Base-by-base conservation (phyloP, 768 basidiomycete genomes). In the Russula abietina region DNA sequence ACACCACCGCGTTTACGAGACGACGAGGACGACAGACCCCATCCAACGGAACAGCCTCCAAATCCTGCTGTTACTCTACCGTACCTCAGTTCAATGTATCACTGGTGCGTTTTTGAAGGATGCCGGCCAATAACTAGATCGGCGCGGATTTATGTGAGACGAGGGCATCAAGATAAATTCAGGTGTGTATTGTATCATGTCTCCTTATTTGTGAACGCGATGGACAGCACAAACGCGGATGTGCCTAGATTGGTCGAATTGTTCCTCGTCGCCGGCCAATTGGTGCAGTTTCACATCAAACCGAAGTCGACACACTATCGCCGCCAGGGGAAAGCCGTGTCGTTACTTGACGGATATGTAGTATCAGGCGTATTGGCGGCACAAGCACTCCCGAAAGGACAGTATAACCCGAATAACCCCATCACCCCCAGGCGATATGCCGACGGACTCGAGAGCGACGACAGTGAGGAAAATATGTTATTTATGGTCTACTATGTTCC, bases 391-490 rank as follows among this genome's bases (percentile, higher is more conserved):
- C 85, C 85, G 7, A 74, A 76, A 54, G 82, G 82, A n/a, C 83
- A 91, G 70, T 87, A 83, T 70, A 75, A 75, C 50, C 81, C 86
- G 5, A 79, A 83, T 68, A 74, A 73, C 17, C 74, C 76, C 1
- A 72, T 77, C 10, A 74, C 81, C 36, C 83, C 91, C 1, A 83
- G 91, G 11, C 84, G 91, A 51, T 98, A 97, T 71, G 81, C 86
- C 59, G 96, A 98, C 70, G 95, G 95, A 1, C 77, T 98, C 12
- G 91, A 96, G 74, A 85, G 86, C 12, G 83, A 91, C 65, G 95
- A 98, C 68, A 80, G 82, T 10, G 89, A 91, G 55, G 92, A 95
- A 71, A 95, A 98, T 71, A 88, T 84, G 67, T 75, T 94, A 16
- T 93, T 98, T 66, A 84, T 91, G 71, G 73, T 98, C 16, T 89